Conservation (phyloP, 768 basidiomycete species). For the Phlebiopsis flavidoalba region DNA sequence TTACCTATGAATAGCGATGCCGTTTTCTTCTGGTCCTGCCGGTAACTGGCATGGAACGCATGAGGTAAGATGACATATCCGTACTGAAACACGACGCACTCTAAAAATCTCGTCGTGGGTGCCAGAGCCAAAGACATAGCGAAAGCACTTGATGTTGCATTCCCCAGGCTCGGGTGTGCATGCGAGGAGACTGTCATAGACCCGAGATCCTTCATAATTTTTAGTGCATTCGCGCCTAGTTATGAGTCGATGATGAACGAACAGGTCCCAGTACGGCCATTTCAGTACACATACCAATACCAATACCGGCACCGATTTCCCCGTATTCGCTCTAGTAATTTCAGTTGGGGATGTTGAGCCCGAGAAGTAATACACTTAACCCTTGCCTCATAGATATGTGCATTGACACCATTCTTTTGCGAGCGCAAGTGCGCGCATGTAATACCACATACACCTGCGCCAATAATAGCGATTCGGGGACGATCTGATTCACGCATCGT, state of each 20-base stretch:
- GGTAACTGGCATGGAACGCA: not conserved
- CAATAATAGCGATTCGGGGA: conserved; percentile 39
- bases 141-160: not conserved
- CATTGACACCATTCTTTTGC: conserved; percentile 35
- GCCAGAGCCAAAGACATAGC: conserved; percentile 3
- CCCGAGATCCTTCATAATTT: conserved; percentile 5
- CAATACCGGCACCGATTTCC: conserved; percentile 11
- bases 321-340: conserved; percentile 1
- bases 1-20: not conserved
- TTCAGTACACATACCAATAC: conserved; percentile 3
- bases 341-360: not conserved
- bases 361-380: conserved; percentile 21
- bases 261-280: not conserved
- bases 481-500: too few relatives aligned
- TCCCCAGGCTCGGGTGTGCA: not conserved
- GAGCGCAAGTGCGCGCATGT: conserved; percentile 46
- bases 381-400: conserved; percentile 50
- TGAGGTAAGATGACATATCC: not conserved
- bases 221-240: conserved; percentile 2
- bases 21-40: not conserved
- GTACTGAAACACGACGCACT: not conserved
- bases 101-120: conserved; percentile 1
- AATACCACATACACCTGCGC: conserved; percentile 52
- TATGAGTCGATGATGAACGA: not conserved
- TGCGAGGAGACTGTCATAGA: conserved; percentile 4